Conservation (phyloP, 768 basidiomycete species). For the Agrocybe praecox region DNA sequence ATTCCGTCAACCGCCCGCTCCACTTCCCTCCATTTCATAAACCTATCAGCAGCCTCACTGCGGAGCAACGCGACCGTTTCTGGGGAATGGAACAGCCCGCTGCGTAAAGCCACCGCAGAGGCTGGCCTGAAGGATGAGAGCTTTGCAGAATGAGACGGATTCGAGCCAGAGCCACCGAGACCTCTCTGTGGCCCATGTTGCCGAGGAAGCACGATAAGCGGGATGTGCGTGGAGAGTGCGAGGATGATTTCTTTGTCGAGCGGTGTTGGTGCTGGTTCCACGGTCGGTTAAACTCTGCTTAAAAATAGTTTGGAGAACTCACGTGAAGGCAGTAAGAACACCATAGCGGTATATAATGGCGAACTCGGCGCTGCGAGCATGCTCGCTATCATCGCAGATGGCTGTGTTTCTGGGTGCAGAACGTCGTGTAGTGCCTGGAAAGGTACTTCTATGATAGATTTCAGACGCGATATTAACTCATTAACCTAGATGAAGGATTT, state of each 20-base stretch:
- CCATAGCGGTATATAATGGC: slow-evolving; percentile 61
- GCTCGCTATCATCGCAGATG: slow-evolving; percentile 50
- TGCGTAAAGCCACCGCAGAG: slow-evolving; percentile 52
- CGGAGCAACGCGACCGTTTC: slow-evolving; percentile 60
- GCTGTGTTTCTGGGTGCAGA: slow-evolving; percentile 52
- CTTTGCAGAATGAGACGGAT: slow-evolving; percentile 22
- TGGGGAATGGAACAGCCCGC: slow-evolving; percentile 65
- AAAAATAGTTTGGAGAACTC: slow-evolving; percentile 17
- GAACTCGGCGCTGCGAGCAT: slow-evolving; percentile 60
- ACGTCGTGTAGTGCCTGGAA: slow-evolving; percentile 57
- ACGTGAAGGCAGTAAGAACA: slow-evolving; percentile 56
- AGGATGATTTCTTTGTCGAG: slow-evolving; percentile 51
- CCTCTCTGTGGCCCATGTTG: slow-evolving; percentile 30
- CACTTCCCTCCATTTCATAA: slow-evolving; percentile 73
- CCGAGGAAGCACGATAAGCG: slow-evolving; percentile 56
- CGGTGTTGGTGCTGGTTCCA: slow-evolving; percentile 32
- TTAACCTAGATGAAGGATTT: slow-evolving; percentile 29
- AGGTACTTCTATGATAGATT: slow-evolving; percentile 52
- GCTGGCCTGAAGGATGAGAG: slow-evolving; percentile 61
- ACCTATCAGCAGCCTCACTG: slow-evolving; percentile 67
- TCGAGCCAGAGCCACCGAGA: slow-evolving; percentile 7
- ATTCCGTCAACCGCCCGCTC: slow-evolving; percentile 56
- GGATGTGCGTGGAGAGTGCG: slow-evolving; percentile 53
- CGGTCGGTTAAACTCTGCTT: neutral
- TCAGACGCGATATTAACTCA: slow-evolving; percentile 33